Percentiles rank a stretch among this genome's conserved stretches.
Evolutionary conservation across 495 filamentous ascomycete genomes (phyloP).

Genomic region (Aspergillus bertholletiae): DNA sequence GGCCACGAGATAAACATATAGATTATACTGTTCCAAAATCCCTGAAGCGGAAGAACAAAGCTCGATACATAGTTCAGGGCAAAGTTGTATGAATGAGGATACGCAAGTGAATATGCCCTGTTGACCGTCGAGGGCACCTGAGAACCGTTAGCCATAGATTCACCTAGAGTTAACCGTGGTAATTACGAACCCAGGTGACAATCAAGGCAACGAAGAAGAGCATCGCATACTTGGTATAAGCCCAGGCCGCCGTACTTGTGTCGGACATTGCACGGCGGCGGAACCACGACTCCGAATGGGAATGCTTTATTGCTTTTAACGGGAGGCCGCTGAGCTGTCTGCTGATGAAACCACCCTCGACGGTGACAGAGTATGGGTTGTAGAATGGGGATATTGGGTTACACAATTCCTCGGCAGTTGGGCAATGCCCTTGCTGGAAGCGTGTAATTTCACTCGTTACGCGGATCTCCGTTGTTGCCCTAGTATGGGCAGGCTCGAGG

Average conservation of each 20-base stretch:
- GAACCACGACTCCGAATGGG: constrained; percentile 6
- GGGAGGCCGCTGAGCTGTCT: neutral
- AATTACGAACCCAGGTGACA: constrained; percentile 65
- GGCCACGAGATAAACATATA: constrained; percentile 63
- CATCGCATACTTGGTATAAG: constrained; percentile 78
- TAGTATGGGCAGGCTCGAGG: constrained; percentile 47
- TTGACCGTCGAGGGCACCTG: constrained; percentile 76
- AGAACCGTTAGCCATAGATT: neutral
- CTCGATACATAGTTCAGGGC: constrained; percentile 66
- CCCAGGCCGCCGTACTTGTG: constrained; percentile 55
- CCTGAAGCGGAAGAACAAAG: constrained; percentile 77
- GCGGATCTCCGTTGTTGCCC: constrained; percentile 58
- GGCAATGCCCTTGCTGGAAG: neutral
- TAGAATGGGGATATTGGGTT: constrained; percentile 11
- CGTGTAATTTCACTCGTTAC: constrained; percentile 40
- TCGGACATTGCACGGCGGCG: constrained; percentile 17
- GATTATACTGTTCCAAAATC: constrained; percentile 83
- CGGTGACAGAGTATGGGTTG: constrained; percentile 34
- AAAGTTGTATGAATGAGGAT: constrained; percentile 49
- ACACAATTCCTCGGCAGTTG: neutral
- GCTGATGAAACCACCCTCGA: constrained; percentile 22
- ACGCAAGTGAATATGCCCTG: constrained; percentile 64
- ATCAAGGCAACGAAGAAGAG: constrained; percentile 82
- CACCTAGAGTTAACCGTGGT: neutral
- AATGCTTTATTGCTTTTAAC: constrained; percentile 9